Evolutionary conservation across 768 basidiomycete genomes (phyloP), one percentile per base, ranked within the genome.

Genomic region (Dioszegia hungarica): DNA sequence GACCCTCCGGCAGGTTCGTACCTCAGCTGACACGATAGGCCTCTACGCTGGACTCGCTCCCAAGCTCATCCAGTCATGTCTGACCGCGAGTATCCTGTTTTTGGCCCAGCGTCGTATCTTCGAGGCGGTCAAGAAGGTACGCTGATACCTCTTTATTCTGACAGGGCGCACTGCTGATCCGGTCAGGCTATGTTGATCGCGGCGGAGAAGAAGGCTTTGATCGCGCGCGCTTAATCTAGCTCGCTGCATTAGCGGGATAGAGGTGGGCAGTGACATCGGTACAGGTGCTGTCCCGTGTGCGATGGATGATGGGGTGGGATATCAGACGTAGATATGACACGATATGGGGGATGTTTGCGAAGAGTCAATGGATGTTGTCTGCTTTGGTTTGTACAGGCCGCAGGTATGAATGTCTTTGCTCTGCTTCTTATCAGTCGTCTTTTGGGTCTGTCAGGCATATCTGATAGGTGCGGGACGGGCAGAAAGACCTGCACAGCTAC

Each of bases 1-100:
- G 40, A 5, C 44, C 8, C 34, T 20, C 19, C 27, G 27, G 12
- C 17, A 11, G 17, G 25, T 44, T 15, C 43, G 34, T 44, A 20
- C 29, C 34, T 56, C 14, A 25, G 10, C 88, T 51, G 10, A 14
- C 1, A 52, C n/a, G n/a, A n/a, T 79, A 64, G 92, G 92, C 1
- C 74, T 95, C 20, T 95, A 95, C 80, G 87, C 83, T 63, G 93
- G 93, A 5, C 82, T 93, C 25, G 81, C 81, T 14, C 89, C 86
- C 68, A 99, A 99, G 78, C 84, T 99, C 20, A 56, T 88, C 4
- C 94, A 97, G 77, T 90, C 88, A 62, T 89, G 95, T 1, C 80
- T 97, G 47, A 94, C 91, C 8, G 92, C 92, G 15, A 90, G 91
- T 5, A 90, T 98, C 64, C 81, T 98, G 62, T 98, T 98, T 72